Evolutionary conservation across 805 yeast genomes (phyloP), one percentile per base, ranked within the genome.

Genomic region (Wilhelminamyces savonicus): DNA sequence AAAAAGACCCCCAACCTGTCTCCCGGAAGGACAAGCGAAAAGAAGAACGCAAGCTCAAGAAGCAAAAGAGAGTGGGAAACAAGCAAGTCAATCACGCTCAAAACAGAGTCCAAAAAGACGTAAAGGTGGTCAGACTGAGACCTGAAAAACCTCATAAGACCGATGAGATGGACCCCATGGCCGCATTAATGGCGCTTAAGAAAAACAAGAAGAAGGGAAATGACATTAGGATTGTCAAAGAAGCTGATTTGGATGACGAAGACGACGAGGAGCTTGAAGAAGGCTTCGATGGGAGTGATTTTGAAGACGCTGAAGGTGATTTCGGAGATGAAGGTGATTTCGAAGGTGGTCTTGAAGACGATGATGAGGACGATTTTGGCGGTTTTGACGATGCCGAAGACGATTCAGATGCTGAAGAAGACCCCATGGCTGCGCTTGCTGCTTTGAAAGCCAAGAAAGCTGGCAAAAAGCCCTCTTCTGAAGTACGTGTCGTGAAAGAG

Each of bases 21-120:
- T n/a, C n/a, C 29, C 51, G 56, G 44, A 64, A 52, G 54, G 61
- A 59, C 22, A 48, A 44, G 36, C 41, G 62, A 36, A 54, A 62
- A 36, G 55, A 59, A 37, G 62, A 59, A 26, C 44, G 65, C 32
- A 32, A 37, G 28, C 28, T 44, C 21, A 52, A 56, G 44, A 56
- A 56, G 40, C 60, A 56, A 34, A 60, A 55, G 42, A 46, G 44
- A 32, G 35, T 23, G 7, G 36, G 32, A 16, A 8, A 17, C 19
- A 8, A 6, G 8, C 19, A 17, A 6, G 8, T 6, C 19, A 17
- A 17, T 17, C 8, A 17, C 19, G 19, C 19, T 6, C 19, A 6
- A 17, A 17, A 8, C 19, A 17, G 8, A 17, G 19, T 17, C 8
- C 8, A 6, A 8, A 6, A 8, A 17, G 19, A 17, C 19, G n/a